Percentiles rank a stretch among this genome's conserved stretches.
Evolutionary conservation across 2,329 filamentous ascomycete genomes (phyloP).

Genomic region (Colletotrichum tropicale): DNA sequence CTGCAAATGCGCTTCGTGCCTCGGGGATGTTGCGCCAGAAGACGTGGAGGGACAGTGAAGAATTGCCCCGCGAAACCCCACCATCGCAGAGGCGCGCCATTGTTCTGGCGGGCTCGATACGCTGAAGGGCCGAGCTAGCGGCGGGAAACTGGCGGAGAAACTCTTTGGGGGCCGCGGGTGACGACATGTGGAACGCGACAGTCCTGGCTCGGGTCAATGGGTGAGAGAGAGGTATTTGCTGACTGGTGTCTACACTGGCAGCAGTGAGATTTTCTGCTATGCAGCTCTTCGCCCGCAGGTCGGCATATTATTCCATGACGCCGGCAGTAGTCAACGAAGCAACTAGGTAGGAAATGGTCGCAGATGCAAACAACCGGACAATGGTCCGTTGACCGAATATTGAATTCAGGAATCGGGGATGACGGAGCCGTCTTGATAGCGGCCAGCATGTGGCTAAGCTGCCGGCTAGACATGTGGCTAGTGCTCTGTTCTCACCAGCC

Average conservation of each 20-base stretch:
- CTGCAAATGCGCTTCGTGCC: not conserved
- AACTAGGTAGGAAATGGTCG: not conserved
- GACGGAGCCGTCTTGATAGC: not conserved
- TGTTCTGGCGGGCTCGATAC: not conserved
- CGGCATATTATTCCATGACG: not conserved
- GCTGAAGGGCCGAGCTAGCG: not conserved
- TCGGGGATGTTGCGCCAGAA: not conserved
- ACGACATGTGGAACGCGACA: not conserved
- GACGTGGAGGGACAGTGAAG: not conserved
- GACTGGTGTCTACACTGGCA: not conserved
- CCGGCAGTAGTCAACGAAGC: too few relatives aligned
- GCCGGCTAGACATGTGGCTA: rapidly evolving
- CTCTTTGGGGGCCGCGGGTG: not conserved
- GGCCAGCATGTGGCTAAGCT: too few relatives aligned
- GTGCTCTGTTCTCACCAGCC: rapidly evolving
- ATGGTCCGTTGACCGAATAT: not conserved
- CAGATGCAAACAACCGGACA: not conserved
- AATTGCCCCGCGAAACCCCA: constrained; percentile 19
- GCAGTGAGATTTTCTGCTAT: not conserved
- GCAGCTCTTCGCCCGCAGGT: not conserved
- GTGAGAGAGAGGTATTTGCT: not conserved
- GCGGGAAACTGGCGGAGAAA: constrained; percentile 10
- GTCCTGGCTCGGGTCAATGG: not conserved
- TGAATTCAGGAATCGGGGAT: not conserved
- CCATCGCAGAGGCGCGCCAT: constrained; percentile 4